These are phyloP conservation scores for Eremomyces bilateralis DNA, from an alignment of 495 filamentous ascomycete genomes.

Conservation along the genomic window DNA sequence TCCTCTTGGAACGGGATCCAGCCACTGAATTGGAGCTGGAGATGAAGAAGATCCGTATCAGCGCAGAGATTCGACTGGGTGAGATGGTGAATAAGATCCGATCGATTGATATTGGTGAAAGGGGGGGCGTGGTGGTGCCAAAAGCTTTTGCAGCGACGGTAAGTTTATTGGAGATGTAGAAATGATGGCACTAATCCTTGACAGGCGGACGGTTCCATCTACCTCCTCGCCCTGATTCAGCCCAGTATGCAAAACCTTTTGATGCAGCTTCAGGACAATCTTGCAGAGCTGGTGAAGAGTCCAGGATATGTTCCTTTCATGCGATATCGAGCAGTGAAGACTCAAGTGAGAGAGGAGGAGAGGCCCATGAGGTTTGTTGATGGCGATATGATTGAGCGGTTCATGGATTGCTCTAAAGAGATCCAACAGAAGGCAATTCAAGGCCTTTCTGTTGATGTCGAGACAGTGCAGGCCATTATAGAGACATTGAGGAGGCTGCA, in stretches of 20 bases:
- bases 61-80: slow-evolving; percentile 61
- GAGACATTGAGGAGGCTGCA: slow-evolving; percentile 39
- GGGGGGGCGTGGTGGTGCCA: slow-evolving; percentile 44
- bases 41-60: slow-evolving; percentile 42
- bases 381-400: slow-evolving; percentile 73
- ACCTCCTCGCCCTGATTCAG: slow-evolving; percentile 63
- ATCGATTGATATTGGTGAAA: slow-evolving; percentile 34
- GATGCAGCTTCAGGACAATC: slow-evolving; percentile 53
- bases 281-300: slow-evolving; percentile 41
- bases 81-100: slow-evolving; percentile 83
- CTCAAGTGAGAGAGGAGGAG: slow-evolving; percentile 40
- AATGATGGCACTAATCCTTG: not conserved
- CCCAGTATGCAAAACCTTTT: slow-evolving; percentile 52
- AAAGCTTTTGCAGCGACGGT: slow-evolving; percentile 81
- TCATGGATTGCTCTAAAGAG: slow-evolving; percentile 42
- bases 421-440: slow-evolving; percentile 42
- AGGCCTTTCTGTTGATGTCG: slow-evolving; percentile 24
- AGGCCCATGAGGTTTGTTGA: slow-evolving; percentile 81
- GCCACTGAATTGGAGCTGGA: slow-evolving; percentile 57
- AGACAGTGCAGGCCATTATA: slow-evolving; percentile 37
- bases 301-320: slow-evolving; percentile 53
- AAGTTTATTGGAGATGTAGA: slow-evolving; percentile 8
- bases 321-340: slow-evolving; percentile 58
- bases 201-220: slow-evolving; percentile 77
- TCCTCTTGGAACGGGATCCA: slow-evolving; percentile 49